Base-by-base conservation (phyloP, 495 filamentous ascomycete species). In the Penicillium verhagenii region DNA sequence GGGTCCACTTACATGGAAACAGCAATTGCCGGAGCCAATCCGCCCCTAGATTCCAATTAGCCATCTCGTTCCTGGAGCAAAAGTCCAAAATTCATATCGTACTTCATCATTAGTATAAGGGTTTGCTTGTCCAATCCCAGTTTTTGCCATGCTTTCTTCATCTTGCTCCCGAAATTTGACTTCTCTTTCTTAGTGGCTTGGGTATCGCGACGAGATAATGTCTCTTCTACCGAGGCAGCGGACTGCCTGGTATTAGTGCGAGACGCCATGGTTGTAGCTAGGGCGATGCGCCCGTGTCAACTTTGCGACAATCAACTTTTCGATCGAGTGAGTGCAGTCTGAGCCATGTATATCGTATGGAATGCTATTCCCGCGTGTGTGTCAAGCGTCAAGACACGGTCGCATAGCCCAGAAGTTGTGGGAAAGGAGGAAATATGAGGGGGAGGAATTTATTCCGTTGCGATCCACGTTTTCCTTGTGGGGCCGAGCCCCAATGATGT, bases 91-190 rank as follows among this genome's bases (percentile, higher is more conserved):
- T 47, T 7, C 33, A 7, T 39, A 6, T 48, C 77, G 65, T 71
- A 85, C 84, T 88, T 89, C 66, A 84, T 78, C 86, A 89, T 87
- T 63, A 79, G 67, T 20, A 81, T 48, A 29, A 84, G 35, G 0
- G 82, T 88, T 0, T 64, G 64, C 7, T 59, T 28, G 59, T 89
- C 84, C 54, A 91, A 66, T 0, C 76, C 86, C 33, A 82, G 56
- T 65, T 82, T 86, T n/a, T 61, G 60, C 71, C 76, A 79, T 52
- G 60, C 51, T 38, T 62, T 55, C 45, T 64, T 62, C 20, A 67
- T 18, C 31, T 29, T 54, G 13, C 52, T 45, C 7, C 54, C 37
- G n/a, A 11, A 67, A n/a, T 19, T 59, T 48, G 18, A 19, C 21
- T 40, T 64, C 35, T 58, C 45, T 23, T 66, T 55, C 9, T 39